Base-by-base conservation (phyloP, 805 yeast species). In the Ogataea chonburiensis region DNA sequence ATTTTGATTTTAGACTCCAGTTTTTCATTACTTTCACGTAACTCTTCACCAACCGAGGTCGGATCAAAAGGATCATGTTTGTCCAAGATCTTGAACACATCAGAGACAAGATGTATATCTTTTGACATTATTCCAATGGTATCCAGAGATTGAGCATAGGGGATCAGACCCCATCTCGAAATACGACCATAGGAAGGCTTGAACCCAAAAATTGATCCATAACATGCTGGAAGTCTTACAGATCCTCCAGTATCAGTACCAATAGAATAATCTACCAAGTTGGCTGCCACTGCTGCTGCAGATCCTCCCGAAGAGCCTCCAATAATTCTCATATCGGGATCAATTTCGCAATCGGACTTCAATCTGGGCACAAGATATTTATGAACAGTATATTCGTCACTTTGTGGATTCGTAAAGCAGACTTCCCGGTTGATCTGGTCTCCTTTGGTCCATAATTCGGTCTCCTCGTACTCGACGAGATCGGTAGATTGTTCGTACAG, bases 241-340 rank as follows among this genome's bases (percentile, higher is more conserved):
- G 97, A 87, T 0, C 99, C 99, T 5, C 99, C 99, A 0, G 99
- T 93, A 52, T 93, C 99, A 1, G 98, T 85, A 0, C 98, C 99
- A 23, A 93, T 60, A 1, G 95, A 75, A 50, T 85, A 79, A 54
- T 82, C 86, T 21, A 78, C 81, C 44, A 78, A 53, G 1, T 66
- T 81, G 0, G 81, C 74, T 1, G 91, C 81, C 2, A 91, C 96
- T 0, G 94, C 85, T 1, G 95, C 95, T 0, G 98, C 98, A 24
- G 93, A 76, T 0, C 98, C 98, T 13, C 98, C 96, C 5, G 96
- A 86, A 0, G 97, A 88, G 0, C 98, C 98, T 9, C 99, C 99
- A 3, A 83, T 69, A 1, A 76, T 62, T 24, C 73, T 60, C 31
- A 59, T 58, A 4, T 46, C 46, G 2, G 50, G 40, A 9, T 48